Evolutionary conservation across 1,284 basidiomycete species (phyloP).

Genomic region (Marasmius fiardii): DNA sequence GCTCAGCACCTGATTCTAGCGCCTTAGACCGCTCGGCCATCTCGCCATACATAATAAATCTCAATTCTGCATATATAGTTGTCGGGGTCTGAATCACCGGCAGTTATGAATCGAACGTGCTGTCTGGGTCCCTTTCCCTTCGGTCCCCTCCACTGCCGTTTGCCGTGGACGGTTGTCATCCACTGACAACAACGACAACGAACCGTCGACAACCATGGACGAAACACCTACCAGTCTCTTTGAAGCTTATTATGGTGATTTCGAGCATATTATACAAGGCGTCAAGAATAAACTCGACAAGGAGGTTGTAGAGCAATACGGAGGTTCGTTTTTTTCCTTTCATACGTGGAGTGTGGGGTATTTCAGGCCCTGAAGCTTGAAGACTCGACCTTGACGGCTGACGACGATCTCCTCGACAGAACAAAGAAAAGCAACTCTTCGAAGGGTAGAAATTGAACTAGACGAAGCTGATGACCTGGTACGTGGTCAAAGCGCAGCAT

Average conservation of each 20-base stretch:
- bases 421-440: slow-evolving; percentile 77
- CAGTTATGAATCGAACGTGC: too few species aligned
- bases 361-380: neutral
- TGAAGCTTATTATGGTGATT: slow-evolving; percentile 72
- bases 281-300: slow-evolving; percentile 67
- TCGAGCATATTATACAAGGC: slow-evolving; percentile 55
- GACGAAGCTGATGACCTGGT: slow-evolving; percentile 97
- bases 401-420: slow-evolving; percentile 41
- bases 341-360: too few species aligned
- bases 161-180: too few species aligned
- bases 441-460: slow-evolving; percentile 85
- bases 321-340: slow-evolving; percentile 39
- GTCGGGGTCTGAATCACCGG: too few species aligned
- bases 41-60: slow-evolving; percentile 41
- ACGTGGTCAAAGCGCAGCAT: slow-evolving; percentile 22
- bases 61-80: too few species aligned
- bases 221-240: slow-evolving; percentile 66
- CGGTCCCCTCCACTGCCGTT: too few species aligned
- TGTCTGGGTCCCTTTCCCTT: too few species aligned
- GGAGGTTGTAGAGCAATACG: slow-evolving; percentile 48
- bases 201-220: slow-evolving; percentile 47
- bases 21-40: slow-evolving; percentile 86
- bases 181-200: too few species aligned
- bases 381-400: neutral
- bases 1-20: slow-evolving; percentile 26